These are phyloP conservation scores for Eragrostis curvula DNA, from an alignment of 176 grass and related monocot species.

Conservation along the genomic window DNA sequence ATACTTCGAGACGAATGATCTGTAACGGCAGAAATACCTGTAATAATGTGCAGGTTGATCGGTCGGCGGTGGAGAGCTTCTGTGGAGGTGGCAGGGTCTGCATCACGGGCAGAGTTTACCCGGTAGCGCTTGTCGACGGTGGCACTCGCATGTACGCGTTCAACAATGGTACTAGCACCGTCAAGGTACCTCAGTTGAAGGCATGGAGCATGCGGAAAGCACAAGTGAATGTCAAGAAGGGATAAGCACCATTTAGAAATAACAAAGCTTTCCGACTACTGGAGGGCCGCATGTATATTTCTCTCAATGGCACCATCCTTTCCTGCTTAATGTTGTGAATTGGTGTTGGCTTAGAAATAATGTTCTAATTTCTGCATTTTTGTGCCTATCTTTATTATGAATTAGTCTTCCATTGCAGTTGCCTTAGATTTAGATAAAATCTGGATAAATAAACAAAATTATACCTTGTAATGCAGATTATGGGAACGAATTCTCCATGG, in stretches of 20 bases:
- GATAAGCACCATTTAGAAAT: constrained; percentile 8
- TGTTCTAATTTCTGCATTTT: too few relatives aligned
- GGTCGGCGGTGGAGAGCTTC: constrained; percentile 86
- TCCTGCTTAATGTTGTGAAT: neutral
- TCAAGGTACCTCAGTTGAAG: constrained; percentile 52
- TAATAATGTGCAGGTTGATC: constrained; percentile 61
- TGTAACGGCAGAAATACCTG: constrained; percentile 5
- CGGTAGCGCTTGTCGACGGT: constrained; percentile 1
- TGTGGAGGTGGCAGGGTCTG: constrained; percentile 66
- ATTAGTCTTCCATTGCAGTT: too few relatives aligned
- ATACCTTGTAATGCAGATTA: too few relatives aligned
- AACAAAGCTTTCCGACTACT: neutral
- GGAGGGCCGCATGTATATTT: neutral
- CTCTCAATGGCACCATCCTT: neutral
- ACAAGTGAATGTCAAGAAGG: constrained; percentile 56
- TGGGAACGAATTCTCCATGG: too few relatives aligned
- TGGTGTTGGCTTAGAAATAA: too few relatives aligned
- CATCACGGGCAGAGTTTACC: constrained; percentile 84
- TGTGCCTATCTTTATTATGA: too few relatives aligned
- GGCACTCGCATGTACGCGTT: constrained; percentile 61
- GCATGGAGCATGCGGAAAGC: constrained; percentile 78
- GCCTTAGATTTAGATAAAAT: too few relatives aligned
- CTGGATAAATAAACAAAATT: too few relatives aligned
- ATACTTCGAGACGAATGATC: neutral
- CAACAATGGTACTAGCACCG: constrained; percentile 61